phyloP scores from a whole-genome alignment of 1,284 basidiomycete genomes.

The Pisolithus thermaeus region DNA sequence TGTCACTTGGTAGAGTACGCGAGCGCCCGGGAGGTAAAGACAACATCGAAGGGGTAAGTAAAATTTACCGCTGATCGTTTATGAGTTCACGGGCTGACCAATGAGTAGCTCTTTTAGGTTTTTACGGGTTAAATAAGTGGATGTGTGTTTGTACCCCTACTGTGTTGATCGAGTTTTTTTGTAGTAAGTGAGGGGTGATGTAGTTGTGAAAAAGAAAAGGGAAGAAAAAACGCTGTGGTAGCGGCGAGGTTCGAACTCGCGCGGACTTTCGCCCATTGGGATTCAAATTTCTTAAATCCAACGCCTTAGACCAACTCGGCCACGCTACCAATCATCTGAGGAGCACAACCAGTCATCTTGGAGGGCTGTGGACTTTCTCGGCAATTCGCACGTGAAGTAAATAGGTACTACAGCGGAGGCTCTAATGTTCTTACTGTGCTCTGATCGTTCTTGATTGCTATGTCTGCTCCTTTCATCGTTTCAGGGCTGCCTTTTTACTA shows the following conservation, averaged over 20 bases:
- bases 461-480: no score
- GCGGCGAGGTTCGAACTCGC: conserved; percentile 82
- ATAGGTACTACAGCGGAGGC: no score
- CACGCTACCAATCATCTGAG: conserved; percentile 51
- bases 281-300: conserved; percentile 71
- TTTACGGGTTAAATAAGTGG: no score
- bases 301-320: conserved; percentile 81
- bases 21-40: conserved; percentile 60
- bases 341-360: not conserved
- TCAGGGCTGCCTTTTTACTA: no score
- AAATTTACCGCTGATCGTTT: not conserved
- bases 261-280: conserved; percentile 73
- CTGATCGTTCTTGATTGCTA: no score
- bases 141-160: no score
- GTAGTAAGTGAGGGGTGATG: not conserved
- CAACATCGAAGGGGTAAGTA: conserved; percentile 48
- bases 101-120: not conserved
- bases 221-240: conserved; percentile 37
- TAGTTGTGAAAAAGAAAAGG: no score
- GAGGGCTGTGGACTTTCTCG: no score
- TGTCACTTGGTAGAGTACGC: conserved; percentile 38
- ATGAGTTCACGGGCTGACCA: not conserved
- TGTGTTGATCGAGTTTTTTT: no score
- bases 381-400: no score
- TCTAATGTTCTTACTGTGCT: no score